Conservation (phyloP, 2,329 filamentous ascomycete species). For the Fusarium sp. region DNA sequence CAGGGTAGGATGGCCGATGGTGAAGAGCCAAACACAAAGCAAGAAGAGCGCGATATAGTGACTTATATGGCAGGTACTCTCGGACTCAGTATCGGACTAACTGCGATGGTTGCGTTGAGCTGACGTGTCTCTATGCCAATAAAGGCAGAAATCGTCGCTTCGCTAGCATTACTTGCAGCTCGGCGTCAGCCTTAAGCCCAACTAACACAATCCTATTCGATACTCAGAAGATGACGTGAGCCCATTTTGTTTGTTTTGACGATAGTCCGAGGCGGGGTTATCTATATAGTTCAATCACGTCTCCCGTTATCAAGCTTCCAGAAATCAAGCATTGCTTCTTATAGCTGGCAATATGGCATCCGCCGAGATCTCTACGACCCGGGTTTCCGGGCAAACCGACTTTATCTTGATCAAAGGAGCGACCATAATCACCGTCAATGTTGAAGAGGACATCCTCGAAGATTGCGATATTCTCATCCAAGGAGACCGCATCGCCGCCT, state of each 20-base stretch:
- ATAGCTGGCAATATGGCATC: neutral
- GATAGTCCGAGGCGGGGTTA: neutral
- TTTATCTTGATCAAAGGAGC: neutral
- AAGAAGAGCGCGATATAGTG: neutral
- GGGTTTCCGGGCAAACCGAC: neutral
- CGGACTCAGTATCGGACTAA: neutral
- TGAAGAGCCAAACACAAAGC: neutral
- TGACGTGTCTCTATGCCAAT: neutral
- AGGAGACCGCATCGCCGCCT: neutral
- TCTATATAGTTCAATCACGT: neutral
- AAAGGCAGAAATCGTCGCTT: neutral
- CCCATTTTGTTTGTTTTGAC: neutral
- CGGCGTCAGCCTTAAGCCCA: neutral
- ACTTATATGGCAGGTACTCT: fast-evolving
- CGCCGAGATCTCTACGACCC: neutral
- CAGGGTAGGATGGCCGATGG: neutral
- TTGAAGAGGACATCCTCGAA: neutral
- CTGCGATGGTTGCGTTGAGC: neutral
- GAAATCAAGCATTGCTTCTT: neutral
- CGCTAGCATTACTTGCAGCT: neutral
- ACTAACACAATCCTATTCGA: neutral
- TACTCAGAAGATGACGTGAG: neutral
- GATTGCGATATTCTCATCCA: neutral
- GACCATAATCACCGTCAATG: neutral
- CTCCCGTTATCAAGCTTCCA: neutral